Conservation (phyloP, 805 yeast species). For the Candida montana region DNA sequence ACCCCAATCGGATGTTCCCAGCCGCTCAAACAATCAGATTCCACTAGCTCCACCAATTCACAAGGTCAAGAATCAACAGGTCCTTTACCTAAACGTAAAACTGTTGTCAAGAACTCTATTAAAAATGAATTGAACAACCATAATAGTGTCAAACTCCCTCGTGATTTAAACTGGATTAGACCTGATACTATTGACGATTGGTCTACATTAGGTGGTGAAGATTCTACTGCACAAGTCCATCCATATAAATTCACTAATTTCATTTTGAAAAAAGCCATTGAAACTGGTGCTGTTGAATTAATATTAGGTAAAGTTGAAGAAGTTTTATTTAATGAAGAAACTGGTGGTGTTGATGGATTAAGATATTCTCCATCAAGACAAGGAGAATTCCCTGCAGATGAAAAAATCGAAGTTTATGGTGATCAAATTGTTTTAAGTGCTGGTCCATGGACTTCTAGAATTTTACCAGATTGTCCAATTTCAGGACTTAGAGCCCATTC, state of each 20-base stretch:
- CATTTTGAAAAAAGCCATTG: slow-evolving; percentile 72
- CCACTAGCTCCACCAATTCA: slow-evolving; percentile 1
- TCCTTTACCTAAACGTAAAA: slow-evolving; percentile 29
- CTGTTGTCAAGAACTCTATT: slow-evolving; percentile 32
- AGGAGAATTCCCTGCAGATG: slow-evolving; percentile 19
- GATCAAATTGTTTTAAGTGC: slow-evolving; percentile 80
- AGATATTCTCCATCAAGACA: slow-evolving; percentile 42
- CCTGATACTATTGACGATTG: slow-evolving; percentile 60
- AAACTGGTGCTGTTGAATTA: slow-evolving; percentile 76
- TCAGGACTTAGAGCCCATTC: slow-evolving; percentile 94
- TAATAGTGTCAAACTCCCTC: slow-evolving; percentile 39
- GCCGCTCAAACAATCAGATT: slow-evolving; percentile 11
- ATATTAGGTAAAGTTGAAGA: slow-evolving; percentile 80
- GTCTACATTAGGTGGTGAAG: slow-evolving; percentile 76
- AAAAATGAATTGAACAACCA: slow-evolving; percentile 17
- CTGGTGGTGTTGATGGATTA: slow-evolving; percentile 69
- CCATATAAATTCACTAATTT: slow-evolving; percentile 91
- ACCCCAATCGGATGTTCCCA: slow-evolving; percentile 3
- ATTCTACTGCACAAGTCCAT: slow-evolving; percentile 93
- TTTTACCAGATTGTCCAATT: slow-evolving; percentile 89
- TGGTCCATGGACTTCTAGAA: slow-evolving; percentile 96
- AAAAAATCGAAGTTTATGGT: slow-evolving; percentile 48
- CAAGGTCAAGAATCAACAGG: slow-evolving; percentile 10
- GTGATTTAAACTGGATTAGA: slow-evolving; percentile 72
- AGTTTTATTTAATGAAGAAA: slow-evolving; percentile 52